Evolutionary conservation across 306 rosid species (phyloP).

Genomic region (barrel medic (Medicago truncatula)): MtrunA17r5.0-ANR NC_053046.1:2562001-2562500

Average conservation of each 20-base stretch:
- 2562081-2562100: background rate
- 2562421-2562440: no score
- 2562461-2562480: no score
- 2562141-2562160: slow-evolving; percentile 91
- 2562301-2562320: slow-evolving; percentile 1
- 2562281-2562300: slow-evolving; percentile 17
- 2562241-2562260: slow-evolving; percentile 33
- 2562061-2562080: background rate
- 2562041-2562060: slow-evolving; percentile 15
- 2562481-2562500: background rate
- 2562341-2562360: no score
- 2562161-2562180: slow-evolving; percentile 71
- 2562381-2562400: no score
- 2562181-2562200: slow-evolving; percentile 84
- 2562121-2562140: slow-evolving; percentile 77
- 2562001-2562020: slow-evolving; percentile 3
- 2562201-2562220: slow-evolving; percentile 62
- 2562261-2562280: slow-evolving; percentile 9
- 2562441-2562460: no score
- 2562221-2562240: slow-evolving; percentile 5
- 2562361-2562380: no score
- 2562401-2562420: no score
- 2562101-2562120: background rate
- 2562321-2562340: background rate
- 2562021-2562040: slow-evolving; percentile 28